These are phyloP conservation scores for Sporothrix phasma DNA, from an alignment of 2,329 filamentous ascomycete genomes.

Conservation along the genomic window DNA sequence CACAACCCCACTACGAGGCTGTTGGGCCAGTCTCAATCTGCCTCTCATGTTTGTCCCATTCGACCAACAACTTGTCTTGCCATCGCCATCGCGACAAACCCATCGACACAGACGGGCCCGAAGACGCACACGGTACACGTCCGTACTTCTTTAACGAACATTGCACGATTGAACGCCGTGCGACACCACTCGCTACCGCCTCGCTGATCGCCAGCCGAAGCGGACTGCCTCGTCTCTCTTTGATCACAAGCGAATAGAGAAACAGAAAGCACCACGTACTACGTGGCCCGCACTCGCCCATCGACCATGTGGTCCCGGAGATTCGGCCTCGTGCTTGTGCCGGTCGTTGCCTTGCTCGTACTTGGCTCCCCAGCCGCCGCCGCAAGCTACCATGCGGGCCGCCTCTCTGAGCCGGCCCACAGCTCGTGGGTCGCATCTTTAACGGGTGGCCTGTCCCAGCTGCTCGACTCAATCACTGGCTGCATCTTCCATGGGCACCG, in stretches of 20 bases:
- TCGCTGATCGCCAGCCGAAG: too few relatives aligned
- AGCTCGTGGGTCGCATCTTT: constrained; percentile 24
- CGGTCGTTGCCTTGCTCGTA: neutral
- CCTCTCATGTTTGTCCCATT: neutral
- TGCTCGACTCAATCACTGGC: constrained; percentile 31
- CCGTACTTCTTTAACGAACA: neutral
- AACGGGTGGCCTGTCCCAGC: constrained; percentile 39
- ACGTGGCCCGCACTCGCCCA: neutral
- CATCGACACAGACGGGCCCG: neutral
- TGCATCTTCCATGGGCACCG: neutral
- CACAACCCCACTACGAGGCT: constrained; percentile 1
- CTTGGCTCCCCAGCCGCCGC: neutral
- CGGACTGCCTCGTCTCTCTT: neutral
- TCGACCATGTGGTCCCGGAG: constrained; percentile 9
- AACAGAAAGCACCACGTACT: neutral
- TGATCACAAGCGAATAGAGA: neutral
- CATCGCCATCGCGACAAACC: neutral
- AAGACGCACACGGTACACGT: neutral
- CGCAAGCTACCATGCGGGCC: neutral
- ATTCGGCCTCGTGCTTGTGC: neutral
- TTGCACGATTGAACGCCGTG: neutral
- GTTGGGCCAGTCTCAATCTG: neutral
- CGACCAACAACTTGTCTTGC: neutral
- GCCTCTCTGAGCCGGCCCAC: neutral
- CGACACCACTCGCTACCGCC: neutral